A percentile compares a stretch with the other conserved stretches of the same genome.
Evolutionary conservation across 78 protist genomes (phyloP).

Genomic region (Speleostelium caveatum): DNA sequence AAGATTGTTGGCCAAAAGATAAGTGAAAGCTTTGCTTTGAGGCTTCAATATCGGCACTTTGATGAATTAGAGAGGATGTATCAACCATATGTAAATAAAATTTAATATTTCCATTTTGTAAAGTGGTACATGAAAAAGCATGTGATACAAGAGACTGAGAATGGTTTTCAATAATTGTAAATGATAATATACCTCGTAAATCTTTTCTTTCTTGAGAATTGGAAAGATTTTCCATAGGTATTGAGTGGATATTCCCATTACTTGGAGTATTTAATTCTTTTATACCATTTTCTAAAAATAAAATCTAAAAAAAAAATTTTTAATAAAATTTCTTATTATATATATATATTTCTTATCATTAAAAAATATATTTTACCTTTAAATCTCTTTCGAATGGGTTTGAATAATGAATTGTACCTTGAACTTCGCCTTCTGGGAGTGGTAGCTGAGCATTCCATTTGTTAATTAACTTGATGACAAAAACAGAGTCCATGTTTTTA

Average conservation of each 20-base stretch:
- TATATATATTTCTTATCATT: no score
- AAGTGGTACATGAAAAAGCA: conserved; percentile 9
- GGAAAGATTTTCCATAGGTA: background rate
- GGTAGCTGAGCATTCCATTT: background rate
- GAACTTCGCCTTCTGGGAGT: background rate
- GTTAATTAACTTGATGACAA: background rate
- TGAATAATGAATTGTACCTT: background rate
- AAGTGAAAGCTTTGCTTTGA: background rate
- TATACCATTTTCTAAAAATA: background rate
- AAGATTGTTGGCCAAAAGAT: background rate
- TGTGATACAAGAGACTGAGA: background rate
- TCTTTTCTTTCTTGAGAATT: conserved; percentile 8
- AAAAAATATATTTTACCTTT: background rate
- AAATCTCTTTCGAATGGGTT: background rate
- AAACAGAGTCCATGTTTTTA: background rate
- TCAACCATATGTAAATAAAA: conserved; percentile 40
- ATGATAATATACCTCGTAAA: conserved; percentile 14
- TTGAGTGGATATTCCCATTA: background rate
- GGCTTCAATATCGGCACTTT: conserved; percentile 9
- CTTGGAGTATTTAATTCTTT: no score
- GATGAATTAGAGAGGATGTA: conserved; percentile 4
- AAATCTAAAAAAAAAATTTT: background rate
- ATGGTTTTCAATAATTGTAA: conserved; percentile 2
- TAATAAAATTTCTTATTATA: no score
- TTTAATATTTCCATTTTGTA: conserved; percentile 18